Base-by-base conservation (phyloP, 2,329 filamentous ascomycete genomes). In the Microascus cirrosus region DNA sequence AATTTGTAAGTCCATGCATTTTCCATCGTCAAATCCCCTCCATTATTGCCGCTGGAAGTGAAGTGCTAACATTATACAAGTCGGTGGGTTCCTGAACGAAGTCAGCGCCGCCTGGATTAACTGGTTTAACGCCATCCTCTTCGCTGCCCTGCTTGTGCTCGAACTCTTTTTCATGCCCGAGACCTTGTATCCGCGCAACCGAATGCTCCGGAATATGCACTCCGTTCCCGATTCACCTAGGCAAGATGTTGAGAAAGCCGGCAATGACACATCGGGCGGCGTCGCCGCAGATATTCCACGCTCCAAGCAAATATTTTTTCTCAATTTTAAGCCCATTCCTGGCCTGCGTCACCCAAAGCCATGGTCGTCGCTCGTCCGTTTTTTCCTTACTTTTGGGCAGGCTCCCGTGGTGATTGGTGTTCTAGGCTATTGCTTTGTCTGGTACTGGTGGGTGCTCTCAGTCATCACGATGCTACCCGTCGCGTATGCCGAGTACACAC, bases 401-500 rank as follows among this genome's bases (percentile, higher is more conserved):
- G 69, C 71, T 2, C 72, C 71, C 3, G 71, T 82, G 1, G 68
- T 71, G 0, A 66, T 81, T 10, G 66, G 74, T 2, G 70, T 81
- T 3, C 60, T 76, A 10, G 71, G 72, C 10, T 83, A 79, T 65
- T 76, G 72, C 61, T 82, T 80, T 61, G 65, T 71, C 2, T 80
- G 78, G 74, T 83, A 82, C 63, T 83, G 78, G 78, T 82, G 79
- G 78, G 69, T 80, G 5, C 61, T 80, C 12, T 75, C 74, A 0
- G 71, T 81, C 22, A 76, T 81, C 58, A 80, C 78, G 2, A 73
- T 79, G 69, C 68, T 79, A 3, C 79, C 79, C 0, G 70, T 73
- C 2, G 80, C 79, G 25, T 82, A 82, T 60, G 64, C 64, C n/a
- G 61, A 68, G n/a, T 76, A 78, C 60, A 65, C 67, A 0, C 72